A percentile compares a stretch with the other conserved stretches of the same genome.
Conservation (phyloP, 208 protist genomes). For the Tritrichomonas foetus region DNA sequence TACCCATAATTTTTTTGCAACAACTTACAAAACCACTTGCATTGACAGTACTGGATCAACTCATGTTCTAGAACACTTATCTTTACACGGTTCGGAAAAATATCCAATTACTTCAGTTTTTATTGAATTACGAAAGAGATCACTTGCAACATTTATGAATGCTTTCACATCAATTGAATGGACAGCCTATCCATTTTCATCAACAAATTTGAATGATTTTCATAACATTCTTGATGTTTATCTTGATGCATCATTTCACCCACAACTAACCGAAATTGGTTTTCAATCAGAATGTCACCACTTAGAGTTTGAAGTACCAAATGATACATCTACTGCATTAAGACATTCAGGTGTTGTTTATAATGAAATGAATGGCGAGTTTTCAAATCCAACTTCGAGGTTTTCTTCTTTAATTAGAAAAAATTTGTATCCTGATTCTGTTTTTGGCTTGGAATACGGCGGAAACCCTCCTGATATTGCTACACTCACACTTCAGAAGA, state of each 20-base stretch:
- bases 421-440: not conserved
- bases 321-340: not conserved
- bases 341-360: not conserved
- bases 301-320: not conserved
- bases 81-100: not conserved
- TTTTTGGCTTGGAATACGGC: not conserved
- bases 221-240: not conserved
- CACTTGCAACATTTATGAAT: not conserved
- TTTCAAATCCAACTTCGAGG: not conserved
- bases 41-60: not conserved
- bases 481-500: not conserved
- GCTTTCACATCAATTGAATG: not conserved
- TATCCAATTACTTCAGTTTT: not conserved
- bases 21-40: not conserved
- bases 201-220: constrained; percentile 6
- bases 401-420: not conserved
- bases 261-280: not conserved
- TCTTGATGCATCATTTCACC: not conserved
- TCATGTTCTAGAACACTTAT: not conserved
- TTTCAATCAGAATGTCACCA: not conserved
- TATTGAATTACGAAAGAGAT: not conserved
- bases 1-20: constrained; percentile 2
- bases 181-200: not conserved
- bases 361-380: not conserved
- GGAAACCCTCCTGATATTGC: not conserved